Conservation (phyloP, 768 basidiomycete genomes). For the Lactifluus subvellereus region DNA sequence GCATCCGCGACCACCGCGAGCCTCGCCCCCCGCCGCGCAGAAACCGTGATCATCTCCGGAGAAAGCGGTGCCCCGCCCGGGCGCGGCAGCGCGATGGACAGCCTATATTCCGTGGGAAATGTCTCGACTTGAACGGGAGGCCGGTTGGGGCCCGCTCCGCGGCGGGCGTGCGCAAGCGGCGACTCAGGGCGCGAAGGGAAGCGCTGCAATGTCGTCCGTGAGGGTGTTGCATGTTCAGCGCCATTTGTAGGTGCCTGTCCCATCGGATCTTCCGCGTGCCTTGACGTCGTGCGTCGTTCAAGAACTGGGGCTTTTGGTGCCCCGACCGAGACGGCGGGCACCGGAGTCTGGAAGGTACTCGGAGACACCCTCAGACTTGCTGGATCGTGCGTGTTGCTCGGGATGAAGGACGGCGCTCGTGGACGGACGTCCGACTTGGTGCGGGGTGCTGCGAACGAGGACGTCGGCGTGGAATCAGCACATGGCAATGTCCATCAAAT, state of each 20-base stretch:
- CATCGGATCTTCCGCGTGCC: not conserved
- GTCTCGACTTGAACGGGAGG: not conserved
- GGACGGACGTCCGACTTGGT: not conserved
- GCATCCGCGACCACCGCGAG: conserved; percentile 17
- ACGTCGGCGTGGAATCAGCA: not conserved
- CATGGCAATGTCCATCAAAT: not conserved
- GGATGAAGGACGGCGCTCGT: not conserved
- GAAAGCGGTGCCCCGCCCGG: conserved; percentile 12
- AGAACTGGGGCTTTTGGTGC: not conserved
- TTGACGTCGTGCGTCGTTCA: not conserved
- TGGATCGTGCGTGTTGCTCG: not conserved
- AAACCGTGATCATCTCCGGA: conserved; percentile 19
- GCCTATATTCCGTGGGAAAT: not conserved
- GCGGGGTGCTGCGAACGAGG: not conserved
- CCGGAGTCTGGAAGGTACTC: not conserved
- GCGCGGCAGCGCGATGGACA: conserved; percentile 14
- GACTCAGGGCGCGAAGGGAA: conserved; percentile 9
- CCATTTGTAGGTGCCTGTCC: not conserved
- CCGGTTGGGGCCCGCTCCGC: not conserved
- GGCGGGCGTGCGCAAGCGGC: conserved; percentile 8
- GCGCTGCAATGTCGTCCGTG: not conserved
- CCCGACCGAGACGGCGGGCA: not conserved
- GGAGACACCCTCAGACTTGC: not conserved
- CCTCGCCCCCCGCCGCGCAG: conserved; percentile 11
- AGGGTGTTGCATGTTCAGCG: not conserved